A percentile compares a stretch with the other conserved stretches of the same genome.
Evolutionary conservation across 2,329 filamentous ascomycete genomes (phyloP).

Genomic region (Trichoderma harzianum): DNA sequence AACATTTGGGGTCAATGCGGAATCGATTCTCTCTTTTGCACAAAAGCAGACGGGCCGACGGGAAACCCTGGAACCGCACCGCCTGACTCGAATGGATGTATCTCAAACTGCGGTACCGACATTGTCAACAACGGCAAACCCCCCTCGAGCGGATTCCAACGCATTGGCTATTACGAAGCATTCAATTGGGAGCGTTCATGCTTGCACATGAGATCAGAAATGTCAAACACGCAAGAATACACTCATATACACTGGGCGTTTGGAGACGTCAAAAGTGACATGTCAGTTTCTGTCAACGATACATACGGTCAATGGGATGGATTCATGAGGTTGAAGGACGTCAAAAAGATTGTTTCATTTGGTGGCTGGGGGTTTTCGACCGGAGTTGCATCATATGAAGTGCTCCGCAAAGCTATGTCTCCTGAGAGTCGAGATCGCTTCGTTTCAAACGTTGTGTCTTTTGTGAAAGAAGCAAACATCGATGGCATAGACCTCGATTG

Average conservation of each 20-base stretch:
- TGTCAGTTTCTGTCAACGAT: constrained; percentile 21
- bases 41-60: neutral
- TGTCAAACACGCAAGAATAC: constrained; percentile 20
- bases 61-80: constrained; percentile 13
- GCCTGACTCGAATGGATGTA: neutral
- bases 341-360: constrained; percentile 30
- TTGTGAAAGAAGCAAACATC: constrained; percentile 34
- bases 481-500: constrained; percentile 42
- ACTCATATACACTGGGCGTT: constrained; percentile 31
- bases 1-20: constrained; percentile 42
- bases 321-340: constrained; percentile 23
- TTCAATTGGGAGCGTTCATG: constrained; percentile 18
- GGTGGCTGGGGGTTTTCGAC: constrained; percentile 30
- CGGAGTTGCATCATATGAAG: constrained; percentile 22
- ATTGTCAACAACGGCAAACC: constrained; percentile 18
- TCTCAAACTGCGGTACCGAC: constrained; percentile 27
- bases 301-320: constrained; percentile 25
- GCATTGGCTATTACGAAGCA: constrained; percentile 26
- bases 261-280: constrained; percentile 26
- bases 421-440: constrained; percentile 33
- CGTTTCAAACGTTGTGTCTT: constrained; percentile 33
- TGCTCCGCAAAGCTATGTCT: constrained; percentile 25
- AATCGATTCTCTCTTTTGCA: constrained; percentile 38
- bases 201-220: neutral
- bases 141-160: constrained; percentile 12